Base-by-base conservation (phyloP, 164 flowering plant species). In the Cinnamomum micranthum region DNA sequence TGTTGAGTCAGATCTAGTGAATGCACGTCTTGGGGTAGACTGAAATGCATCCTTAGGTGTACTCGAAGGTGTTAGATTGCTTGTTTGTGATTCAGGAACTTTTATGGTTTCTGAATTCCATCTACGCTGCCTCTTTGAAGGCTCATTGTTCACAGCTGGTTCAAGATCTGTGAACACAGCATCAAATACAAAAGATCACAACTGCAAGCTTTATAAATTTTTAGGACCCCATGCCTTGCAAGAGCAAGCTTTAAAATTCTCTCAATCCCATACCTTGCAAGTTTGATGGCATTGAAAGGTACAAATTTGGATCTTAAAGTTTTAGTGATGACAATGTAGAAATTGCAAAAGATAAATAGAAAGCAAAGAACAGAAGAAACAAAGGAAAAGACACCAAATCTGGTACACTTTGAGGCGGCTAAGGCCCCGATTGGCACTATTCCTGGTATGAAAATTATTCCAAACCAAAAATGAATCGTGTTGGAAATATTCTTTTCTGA, bases 111-210 rank as follows among this genome's bases (percentile, higher is more conserved):
- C 97, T 65, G 92, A 47, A 76, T 87, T 88, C 97, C 97, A 91
- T 78, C 87, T 83, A 15, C 95, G 93, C 76, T 87, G 94, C 83
- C 94, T 88, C 81, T 95, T 95, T n/a, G 76, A 69, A 66, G 87
- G 80, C 69, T 93, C 95, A 82, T 68, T 80, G 73, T 75, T 84
- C 68, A 82, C 87, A 70, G 65, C 84, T 9, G 80, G 81, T 77
- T 79, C 88, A 82, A 86, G 85, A 82, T 87, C 97, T 91, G 86
- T 31, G 47, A 69, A 73, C 15, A 74, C 11, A 51, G 51, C 4
- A 59, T 55, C 6, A 55, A 55, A 7, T 55, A 55, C 60, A 55
- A 14, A 55, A 55, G n/a, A 55, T 14, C 60, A 55, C 4, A 55
- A 17, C 15, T 15, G n/a, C 60, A 55, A 55, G 60, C n/a, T 55